Base-by-base conservation (phyloP, 2,329 filamentous ascomycete genomes). In the Ustilaginoidea virens region DNA sequence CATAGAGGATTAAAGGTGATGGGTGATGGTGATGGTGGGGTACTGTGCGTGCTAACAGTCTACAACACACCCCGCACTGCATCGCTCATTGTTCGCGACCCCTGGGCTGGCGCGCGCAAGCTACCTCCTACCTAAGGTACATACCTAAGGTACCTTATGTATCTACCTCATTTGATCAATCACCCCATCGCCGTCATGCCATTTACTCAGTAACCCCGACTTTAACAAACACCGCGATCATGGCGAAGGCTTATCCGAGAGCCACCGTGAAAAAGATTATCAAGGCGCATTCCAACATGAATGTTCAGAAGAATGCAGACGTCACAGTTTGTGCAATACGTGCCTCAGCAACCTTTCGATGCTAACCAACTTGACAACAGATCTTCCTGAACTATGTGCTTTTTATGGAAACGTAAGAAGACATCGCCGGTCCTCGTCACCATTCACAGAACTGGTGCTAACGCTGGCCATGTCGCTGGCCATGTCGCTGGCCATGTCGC, bases 191-290 rank as follows among this genome's bases (percentile, higher is more conserved):
- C n/a, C n/a, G n/a, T n/a, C n/a, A n/a, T n/a, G n/a, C n/a, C n/a
- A n/a, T n/a, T n/a, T n/a, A n/a, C n/a, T n/a, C n/a, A n/a, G n/a
- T n/a, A n/a, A n/a, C n/a, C n/a, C n/a, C n/a, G n/a, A n/a, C n/a
- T n/a, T n/a, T n/a, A n/a, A n/a, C n/a, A n/a, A n/a, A n/a, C n/a
- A n/a, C n/a, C n/a, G n/a, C n/a, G n/a, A 36, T 33, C 22, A 55
- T 55, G 51, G 50, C 48, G 4, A 87, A 83, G 42, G 62, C 81
- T 10, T 93, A 92, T 45, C 85, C 85, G 8, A 75, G 85, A 37
- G 74, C 72, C 12, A 90, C 81, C 0, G 64, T 93, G 42, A 90
- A 85, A 54, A 86, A 85, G 53, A 87, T 92, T 35, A 66, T 92
- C 45, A 93, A 92, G 56, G 83, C 82, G 12, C 83, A 92, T 52